Evolutionary conservation across 805 yeast genomes (phyloP), one percentile per base, ranked within the genome.

Genomic region (Wickerhamiella kurtzmanii): DNA sequence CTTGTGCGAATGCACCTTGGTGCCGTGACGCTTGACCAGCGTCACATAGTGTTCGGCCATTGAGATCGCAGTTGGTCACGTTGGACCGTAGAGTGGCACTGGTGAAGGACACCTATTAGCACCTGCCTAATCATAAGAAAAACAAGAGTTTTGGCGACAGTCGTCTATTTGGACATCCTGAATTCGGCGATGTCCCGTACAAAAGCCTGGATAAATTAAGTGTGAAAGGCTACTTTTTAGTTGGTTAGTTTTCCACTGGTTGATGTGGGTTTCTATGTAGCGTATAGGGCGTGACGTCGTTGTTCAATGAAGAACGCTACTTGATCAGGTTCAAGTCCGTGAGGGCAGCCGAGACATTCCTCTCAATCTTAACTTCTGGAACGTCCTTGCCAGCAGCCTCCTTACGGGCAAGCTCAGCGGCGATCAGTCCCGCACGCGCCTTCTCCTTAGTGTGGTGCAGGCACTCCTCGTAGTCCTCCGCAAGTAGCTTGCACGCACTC

Each of bases 381-480:
- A 56, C 44, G 13, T 49, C 57, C 17, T 53, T 57, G 19, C 60
- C 61, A 6, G 51, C 53, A 22, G 48, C 48, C 38, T 48, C 46
- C 48, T 53, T 50, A 20, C 58, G 56, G 37, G 48, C 51, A 25
- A 51, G 41, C 48, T 60, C 64, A n/a, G 57, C 50, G 20, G 59
- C 54, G 39, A 61, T 60, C 42, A 50, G 47, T 25, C 48, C 42
- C 25, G 62, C 60, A 21, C 65, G 62, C 41, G 52, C 53, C 50
- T 55, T 58, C 53, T 59, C 77, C 57, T 71, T 71, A 16, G 57
- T 60, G 58, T 72, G 76, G 56, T 68, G 73, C 41, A 73, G 64
- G 54, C 77, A 73, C 60, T 73, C 77, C 43, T 62, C 58, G 62
- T 72, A 73, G 56, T 72, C 76, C 45, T 67, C 73, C 17, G 69